Conservation (phyloP, 805 yeast genomes). For the Nakazawaea sp. region DNA sequence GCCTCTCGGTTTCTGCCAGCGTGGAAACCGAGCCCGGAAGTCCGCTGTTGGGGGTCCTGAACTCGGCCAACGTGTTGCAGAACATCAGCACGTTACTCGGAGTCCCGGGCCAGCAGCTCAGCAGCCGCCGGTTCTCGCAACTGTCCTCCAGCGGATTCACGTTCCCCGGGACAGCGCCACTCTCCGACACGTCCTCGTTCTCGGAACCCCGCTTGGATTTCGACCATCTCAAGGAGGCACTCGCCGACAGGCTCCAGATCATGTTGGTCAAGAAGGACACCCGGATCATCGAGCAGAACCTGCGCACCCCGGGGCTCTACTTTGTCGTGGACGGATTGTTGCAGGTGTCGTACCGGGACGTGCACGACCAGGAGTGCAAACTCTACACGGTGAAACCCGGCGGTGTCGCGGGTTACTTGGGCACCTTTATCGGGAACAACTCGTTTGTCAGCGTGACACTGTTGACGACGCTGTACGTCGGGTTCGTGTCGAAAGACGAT, state of each 20-base stretch:
- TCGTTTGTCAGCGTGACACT: constrained; percentile 72
- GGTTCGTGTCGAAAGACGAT: constrained; percentile 56
- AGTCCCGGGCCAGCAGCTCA: neutral
- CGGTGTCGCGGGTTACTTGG: constrained; percentile 82
- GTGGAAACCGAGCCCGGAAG: constrained; percentile 4
- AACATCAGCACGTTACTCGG: neutral
- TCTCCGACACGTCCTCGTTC: constrained; percentile 2
- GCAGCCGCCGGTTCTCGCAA: constrained; percentile 1
- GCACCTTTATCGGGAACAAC: constrained; percentile 70
- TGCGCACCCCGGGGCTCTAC: constrained; percentile 65
- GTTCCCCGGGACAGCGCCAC: neutral
- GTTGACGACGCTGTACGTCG: constrained; percentile 56
- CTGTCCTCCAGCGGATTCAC: constrained; percentile 1
- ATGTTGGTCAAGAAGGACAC: constrained; percentile 45
- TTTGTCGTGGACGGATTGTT: constrained; percentile 76
- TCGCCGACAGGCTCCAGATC: constrained; percentile 55
- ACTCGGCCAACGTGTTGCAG: neutral
- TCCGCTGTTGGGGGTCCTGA: constrained; percentile 3
- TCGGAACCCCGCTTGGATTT: constrained; percentile 26
- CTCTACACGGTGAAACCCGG: constrained; percentile 65
- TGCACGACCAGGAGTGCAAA: constrained; percentile 25
- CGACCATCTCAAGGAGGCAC: constrained; percentile 45
- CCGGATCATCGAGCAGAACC: constrained; percentile 55
- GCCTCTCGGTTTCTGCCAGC: constrained; percentile 3
- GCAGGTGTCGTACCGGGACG: constrained; percentile 46